Conservation (phyloP, 1,284 basidiomycete species). For the Coriolopsis trogii region DNA sequence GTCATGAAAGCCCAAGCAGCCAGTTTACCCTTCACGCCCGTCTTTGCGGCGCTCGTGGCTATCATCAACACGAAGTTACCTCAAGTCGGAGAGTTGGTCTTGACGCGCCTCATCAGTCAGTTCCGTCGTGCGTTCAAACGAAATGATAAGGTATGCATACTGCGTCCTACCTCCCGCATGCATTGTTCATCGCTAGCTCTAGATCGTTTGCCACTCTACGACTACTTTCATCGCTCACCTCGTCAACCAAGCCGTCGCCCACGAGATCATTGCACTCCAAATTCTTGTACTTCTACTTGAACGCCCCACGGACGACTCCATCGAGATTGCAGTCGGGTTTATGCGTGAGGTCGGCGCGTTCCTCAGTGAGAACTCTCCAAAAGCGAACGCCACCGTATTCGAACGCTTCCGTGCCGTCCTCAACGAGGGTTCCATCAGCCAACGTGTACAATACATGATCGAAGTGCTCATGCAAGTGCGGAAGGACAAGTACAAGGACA, state of each 20-base stretch:
- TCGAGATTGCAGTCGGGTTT: constrained; percentile 97
- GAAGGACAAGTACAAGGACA: constrained; percentile 99
- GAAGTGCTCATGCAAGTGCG: constrained; percentile 98
- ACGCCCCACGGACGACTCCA: constrained; percentile 95
- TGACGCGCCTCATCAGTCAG: constrained; percentile 91
- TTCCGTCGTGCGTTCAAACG: constrained; percentile 95
- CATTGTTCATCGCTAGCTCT: not conserved
- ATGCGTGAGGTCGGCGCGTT: constrained; percentile 97
- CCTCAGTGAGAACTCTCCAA: constrained; percentile 91
- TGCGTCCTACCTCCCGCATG: no score
- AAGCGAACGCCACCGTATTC: constrained; percentile 91
- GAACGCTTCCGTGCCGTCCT: constrained; percentile 96
- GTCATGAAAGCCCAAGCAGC: constrained; percentile 98
- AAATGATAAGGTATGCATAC: constrained; percentile 81
- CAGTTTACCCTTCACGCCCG: constrained; percentile 96
- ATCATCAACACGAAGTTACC: constrained; percentile 98
- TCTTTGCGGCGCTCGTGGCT: constrained; percentile 92
- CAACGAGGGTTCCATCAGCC: constrained; percentile 94
- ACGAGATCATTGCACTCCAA: constrained; percentile 94
- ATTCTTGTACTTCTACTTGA: constrained; percentile 94
- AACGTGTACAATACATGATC: constrained; percentile 99
- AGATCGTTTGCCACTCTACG: constrained; percentile 93
- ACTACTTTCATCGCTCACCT: constrained; percentile 97
- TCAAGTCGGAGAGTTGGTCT: constrained; percentile 91
- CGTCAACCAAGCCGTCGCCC: constrained; percentile 94